phyloP scores from a whole-genome alignment of 352 stramenopile genomes.

The Phytophthora ohioensis region DNA sequence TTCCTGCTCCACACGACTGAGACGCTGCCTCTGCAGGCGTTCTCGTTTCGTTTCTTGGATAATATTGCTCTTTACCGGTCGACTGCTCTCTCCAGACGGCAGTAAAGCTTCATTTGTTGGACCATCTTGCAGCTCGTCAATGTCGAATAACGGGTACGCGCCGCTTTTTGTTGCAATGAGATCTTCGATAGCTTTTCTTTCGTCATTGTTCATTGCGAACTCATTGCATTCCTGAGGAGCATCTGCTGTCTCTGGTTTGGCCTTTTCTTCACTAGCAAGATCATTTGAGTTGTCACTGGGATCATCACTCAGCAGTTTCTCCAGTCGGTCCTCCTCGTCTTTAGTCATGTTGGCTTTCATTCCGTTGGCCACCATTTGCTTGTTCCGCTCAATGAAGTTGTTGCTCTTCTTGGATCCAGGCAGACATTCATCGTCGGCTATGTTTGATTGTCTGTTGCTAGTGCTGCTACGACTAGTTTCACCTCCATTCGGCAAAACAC shows the following conservation, averaged over 20 bases:
- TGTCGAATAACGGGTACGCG: conserved; percentile 41
- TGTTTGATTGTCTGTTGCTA: conserved; percentile 5
- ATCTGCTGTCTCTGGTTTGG: conserved; percentile 1
- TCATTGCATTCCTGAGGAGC: conserved; percentile 37
- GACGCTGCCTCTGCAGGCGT: conserved; percentile 48
- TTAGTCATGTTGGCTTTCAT: conserved; percentile 65
- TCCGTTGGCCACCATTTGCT: conserved; percentile 53
- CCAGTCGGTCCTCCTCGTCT: conserved; percentile 59
- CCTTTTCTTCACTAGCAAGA: conserved; percentile 5
- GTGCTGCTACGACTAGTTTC: conserved; percentile 18
- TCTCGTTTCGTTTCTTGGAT: conserved; percentile 61
- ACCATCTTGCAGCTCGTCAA: conserved; percentile 37
- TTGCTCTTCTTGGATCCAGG: conserved; percentile 25
- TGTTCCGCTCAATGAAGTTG: conserved; percentile 68
- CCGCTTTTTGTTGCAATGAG: conserved; percentile 50
- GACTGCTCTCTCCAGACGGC: not conserved
- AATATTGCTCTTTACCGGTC: conserved; percentile 40
- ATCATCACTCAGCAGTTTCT: conserved; percentile 46
- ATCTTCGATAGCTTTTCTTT: conserved; percentile 60
- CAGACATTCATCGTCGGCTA: not conserved
- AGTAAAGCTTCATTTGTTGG: conserved; percentile 13
- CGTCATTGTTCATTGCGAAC: conserved; percentile 46
- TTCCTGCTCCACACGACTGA: conserved; percentile 66
- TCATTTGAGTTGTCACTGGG: not conserved
- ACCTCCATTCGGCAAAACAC: conserved; percentile 1